Percentiles rank a stretch among this genome's conserved stretches.
Evolutionary conservation across 768 basidiomycete genomes (phyloP).

Genomic region (Tylopilus balloui): DNA sequence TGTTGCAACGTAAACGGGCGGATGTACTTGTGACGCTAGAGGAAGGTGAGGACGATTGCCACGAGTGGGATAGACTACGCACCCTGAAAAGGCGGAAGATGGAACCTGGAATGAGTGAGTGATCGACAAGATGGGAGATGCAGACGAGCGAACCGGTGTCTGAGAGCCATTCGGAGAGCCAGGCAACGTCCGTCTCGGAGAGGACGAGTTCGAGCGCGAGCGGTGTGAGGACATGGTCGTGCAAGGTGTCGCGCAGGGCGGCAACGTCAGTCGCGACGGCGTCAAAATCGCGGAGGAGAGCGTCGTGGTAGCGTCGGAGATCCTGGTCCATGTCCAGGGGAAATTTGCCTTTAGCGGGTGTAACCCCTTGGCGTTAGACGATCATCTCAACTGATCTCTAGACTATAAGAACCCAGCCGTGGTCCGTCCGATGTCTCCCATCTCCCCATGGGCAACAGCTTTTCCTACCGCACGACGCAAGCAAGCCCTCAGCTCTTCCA

Average conservation of each 20-base stretch:
- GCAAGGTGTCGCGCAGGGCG: slow-evolving; percentile 47
- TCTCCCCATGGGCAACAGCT: neutral
- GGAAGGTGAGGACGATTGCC: neutral
- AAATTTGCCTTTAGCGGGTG: too few relatives aligned
- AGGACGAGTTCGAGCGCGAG: slow-evolving; percentile 56
- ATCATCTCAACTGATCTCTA: neutral
- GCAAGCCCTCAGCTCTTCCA: slow-evolving; percentile 12
- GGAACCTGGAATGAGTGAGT: slow-evolving; percentile 34
- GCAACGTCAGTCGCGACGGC: slow-evolving; percentile 43
- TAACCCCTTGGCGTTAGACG: neutral
- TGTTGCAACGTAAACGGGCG: slow-evolving; percentile 59
- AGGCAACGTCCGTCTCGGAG: slow-evolving; percentile 40
- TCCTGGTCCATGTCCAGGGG: neutral
- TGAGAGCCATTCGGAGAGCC: slow-evolving; percentile 58
- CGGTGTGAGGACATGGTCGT: slow-evolving; percentile 55
- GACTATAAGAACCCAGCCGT: neutral
- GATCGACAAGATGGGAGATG: too few relatives aligned
- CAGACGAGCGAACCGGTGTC: slow-evolving; percentile 52
- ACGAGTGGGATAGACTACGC: slow-evolving; percentile 19
- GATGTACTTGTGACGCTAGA: slow-evolving; percentile 64
- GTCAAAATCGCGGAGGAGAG: slow-evolving; percentile 47
- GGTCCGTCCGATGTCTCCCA: neutral
- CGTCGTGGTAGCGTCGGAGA: slow-evolving; percentile 44
- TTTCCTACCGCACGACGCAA: neutral
- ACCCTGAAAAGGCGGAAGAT: slow-evolving; percentile 63